Base-by-base conservation (phyloP, 257 asterid species). In the Solanum bulbocastanum region DNA sequence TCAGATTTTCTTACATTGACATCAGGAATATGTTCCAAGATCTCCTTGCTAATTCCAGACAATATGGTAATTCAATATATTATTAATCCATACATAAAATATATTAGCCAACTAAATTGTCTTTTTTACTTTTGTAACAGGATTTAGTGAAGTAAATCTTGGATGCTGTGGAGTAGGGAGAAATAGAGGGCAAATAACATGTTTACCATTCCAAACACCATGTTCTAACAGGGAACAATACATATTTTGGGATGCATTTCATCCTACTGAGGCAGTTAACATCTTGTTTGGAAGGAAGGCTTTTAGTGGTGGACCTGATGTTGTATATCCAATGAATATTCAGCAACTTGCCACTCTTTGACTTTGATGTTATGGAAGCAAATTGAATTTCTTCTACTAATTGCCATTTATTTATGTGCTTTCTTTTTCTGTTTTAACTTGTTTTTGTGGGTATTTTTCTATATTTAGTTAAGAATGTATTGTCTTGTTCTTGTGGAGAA, bases 21-120 rank as follows among this genome's bases (percentile, higher is more conserved):
- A 27, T 93, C 42, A 88, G 74, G 87, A 93, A 84, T 91, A 91
- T 96, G 98, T 96, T 96, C 91, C 93, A 89, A 74, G 98, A 96
- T 89, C 97, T 95, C 46, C 94, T 95, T 11, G 90, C 90, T 56
- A 95, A 94, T 91, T 91, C 94, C 32, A 86, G 92, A 81, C 85
- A 93, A 62, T 96, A 93, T 68, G 99, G 99, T 94, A 88, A 68
- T 33, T 85, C 60, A 18, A 84, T 60, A 84, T 60, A 6, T 60
- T 22, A n/a, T 56, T 60, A 32, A 25, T 52, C 62, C 49, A 65
- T 9, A 65, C 27, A 62, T 62, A 0, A 62, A 23, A 62, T 8
- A 52, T 52, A 52, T 52, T 52, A 52, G 40, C 39, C 9, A 30
- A 27, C 39, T 81, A 27, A 81, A 20, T 14, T 44, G 10, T 32